phyloP scores from a whole-genome alignment of 257 asterid genomes.

The Salvia miltiorrhiza region DNA sequence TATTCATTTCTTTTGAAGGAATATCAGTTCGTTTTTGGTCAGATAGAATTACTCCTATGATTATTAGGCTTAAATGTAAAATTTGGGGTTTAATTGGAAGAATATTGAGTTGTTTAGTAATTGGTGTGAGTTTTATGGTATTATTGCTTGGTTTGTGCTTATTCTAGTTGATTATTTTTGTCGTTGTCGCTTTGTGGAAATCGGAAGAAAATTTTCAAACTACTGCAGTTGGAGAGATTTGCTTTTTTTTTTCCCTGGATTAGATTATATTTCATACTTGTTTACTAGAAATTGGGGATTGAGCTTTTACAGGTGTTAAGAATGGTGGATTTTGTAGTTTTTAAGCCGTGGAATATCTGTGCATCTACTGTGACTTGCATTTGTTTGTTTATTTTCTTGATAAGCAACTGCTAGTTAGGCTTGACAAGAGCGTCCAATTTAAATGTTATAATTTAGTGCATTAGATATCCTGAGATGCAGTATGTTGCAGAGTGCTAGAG shows the following conservation, averaged over 20 bases:
- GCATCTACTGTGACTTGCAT: not conserved
- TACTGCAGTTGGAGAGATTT: not conserved
- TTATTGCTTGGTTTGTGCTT: not conserved
- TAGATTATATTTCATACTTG: too few relatives aligned
- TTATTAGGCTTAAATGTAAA: not conserved
- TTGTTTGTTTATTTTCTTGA: not conserved
- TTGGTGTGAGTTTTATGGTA: not conserved
- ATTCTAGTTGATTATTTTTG: not conserved
- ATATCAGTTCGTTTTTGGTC: not conserved
- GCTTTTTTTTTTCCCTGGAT: not conserved
- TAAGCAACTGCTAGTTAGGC: not conserved
- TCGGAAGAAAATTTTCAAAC: not conserved
- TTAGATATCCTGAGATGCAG: not conserved
- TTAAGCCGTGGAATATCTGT: not conserved
- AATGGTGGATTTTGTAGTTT: not conserved
- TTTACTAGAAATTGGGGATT: not conserved
- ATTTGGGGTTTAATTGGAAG: conserved; percentile 15
- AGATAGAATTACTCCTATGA: not conserved
- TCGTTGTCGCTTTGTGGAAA: not conserved
- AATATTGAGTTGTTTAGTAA: not conserved
- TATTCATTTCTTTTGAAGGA: not conserved
- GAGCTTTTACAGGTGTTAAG: not conserved
- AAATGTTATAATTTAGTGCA: not conserved
- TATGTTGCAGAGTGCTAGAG: not conserved
- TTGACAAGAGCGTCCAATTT: not conserved